A percentile compares a stretch with the other conserved stretches of the same genome.
phyloP scores from a whole-genome alignment of 2,329 filamentous ascomycete species.

The Penicillium glabrum region DNA sequence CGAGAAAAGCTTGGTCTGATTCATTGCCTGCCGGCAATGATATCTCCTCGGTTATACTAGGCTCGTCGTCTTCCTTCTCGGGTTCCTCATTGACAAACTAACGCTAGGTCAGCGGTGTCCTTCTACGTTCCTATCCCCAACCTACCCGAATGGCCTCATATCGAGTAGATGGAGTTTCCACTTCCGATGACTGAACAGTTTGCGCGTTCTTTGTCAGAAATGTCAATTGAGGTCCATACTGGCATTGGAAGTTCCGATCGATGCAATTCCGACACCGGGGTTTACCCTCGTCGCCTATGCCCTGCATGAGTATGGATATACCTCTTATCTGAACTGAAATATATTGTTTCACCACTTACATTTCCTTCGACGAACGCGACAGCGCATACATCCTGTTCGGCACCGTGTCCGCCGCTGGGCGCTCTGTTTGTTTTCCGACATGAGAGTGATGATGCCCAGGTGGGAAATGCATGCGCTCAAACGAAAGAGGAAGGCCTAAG shows the following conservation, averaged over 20 bases:
- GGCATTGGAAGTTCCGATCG: slow-evolving; percentile 49
- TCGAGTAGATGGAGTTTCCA: slow-evolving; percentile 4
- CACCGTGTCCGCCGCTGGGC: slow-evolving; percentile 19
- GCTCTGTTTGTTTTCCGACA: slow-evolving; percentile 11
- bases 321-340: not conserved
- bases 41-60: not conserved
- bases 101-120: not conserved
- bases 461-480: not conserved
- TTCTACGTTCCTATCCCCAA: no score
- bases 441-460: slow-evolving; percentile 2
- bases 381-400: slow-evolving; percentile 51
- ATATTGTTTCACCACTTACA: slow-evolving; percentile 33
- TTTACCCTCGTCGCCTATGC: slow-evolving; percentile 52
- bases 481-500: slow-evolving; percentile 19
- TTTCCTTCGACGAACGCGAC: slow-evolving; percentile 51
- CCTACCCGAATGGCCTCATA: slow-evolving; percentile 26
- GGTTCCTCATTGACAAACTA: slow-evolving; percentile 30
- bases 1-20: not conserved
- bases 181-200: slow-evolving; percentile 31
- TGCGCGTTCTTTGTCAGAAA: slow-evolving; percentile 53
- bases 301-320: not conserved
- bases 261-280: slow-evolving; percentile 52
- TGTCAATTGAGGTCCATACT: slow-evolving; percentile 49
- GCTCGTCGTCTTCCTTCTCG: slow-evolving; percentile 7
- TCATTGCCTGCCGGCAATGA: not conserved